Evolutionary conservation across 352 stramenopile species (phyloP).

Genomic region (Globisporangium okanoganense): DNA sequence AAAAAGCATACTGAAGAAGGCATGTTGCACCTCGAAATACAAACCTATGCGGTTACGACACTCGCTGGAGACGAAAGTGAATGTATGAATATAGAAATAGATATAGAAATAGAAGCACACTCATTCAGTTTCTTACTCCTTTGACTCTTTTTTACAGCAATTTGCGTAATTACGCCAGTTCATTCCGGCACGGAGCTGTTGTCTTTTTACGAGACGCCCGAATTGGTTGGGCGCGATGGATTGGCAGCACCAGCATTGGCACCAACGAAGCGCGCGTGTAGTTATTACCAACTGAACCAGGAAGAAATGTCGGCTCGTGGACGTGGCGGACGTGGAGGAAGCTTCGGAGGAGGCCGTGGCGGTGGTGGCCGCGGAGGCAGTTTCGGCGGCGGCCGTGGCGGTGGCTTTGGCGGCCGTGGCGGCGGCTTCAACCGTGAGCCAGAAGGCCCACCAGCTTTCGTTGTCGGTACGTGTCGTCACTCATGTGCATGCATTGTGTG

Average conservation of each 20-base stretch:
- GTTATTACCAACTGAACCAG: constrained; percentile 12
- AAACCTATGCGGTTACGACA: neutral
- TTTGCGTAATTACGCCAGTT: neutral
- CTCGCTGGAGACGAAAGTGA: neutral
- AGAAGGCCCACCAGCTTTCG: constrained; percentile 65
- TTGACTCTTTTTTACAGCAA: neutral
- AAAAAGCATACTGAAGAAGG: no score
- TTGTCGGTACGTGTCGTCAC: constrained; percentile 45
- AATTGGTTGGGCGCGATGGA: constrained; percentile 13
- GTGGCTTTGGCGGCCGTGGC: constrained; percentile 31
- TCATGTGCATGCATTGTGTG: neutral
- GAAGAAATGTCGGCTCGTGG: constrained; percentile 55
- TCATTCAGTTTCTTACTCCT: neutral
- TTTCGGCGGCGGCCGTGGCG: constrained; percentile 38
- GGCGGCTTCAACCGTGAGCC: constrained; percentile 48
- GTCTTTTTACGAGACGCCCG: constrained; percentile 9
- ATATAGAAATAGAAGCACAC: neutral
- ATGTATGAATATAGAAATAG: constrained; percentile 4
- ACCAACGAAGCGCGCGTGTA: constrained; percentile 1
- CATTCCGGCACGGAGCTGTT: neutral
- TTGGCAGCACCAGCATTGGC: neutral
- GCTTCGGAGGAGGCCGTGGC: constrained; percentile 43
- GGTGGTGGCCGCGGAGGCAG: constrained; percentile 37
- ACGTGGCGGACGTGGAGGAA: constrained; percentile 42
- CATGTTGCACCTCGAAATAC: neutral